phyloP scores from a whole-genome alignment of 1,139 yeast species.

The Geotrichum citri-aurantii region DNA sequence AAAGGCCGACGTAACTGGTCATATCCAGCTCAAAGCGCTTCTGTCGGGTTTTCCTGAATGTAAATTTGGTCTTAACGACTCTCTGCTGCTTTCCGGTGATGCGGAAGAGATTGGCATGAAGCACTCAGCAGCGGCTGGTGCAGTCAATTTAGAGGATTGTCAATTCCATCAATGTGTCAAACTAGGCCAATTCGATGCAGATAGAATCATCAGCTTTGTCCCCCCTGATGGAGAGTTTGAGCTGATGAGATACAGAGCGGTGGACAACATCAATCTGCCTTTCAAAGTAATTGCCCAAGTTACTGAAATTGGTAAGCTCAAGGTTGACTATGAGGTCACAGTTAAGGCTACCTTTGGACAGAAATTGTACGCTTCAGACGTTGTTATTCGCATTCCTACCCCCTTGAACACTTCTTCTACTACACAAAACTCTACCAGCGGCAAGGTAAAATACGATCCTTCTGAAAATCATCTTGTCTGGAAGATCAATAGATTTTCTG shows the following conservation, averaged over 20 bases:
- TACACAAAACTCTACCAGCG: constrained; percentile 43
- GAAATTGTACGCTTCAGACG: constrained; percentile 61
- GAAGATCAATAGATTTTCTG: constrained; percentile 65
- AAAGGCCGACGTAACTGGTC: constrained; percentile 72
- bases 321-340: constrained; percentile 52
- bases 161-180: constrained; percentile 88
- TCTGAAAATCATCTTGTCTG: constrained; percentile 62
- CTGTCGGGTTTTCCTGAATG: constrained; percentile 76
- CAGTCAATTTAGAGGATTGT: constrained; percentile 64
- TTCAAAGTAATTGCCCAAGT: constrained; percentile 62
- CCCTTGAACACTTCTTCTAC: constrained; percentile 58
- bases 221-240: constrained; percentile 95
- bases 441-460: constrained; percentile 63
- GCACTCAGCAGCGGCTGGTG: constrained; percentile 41
- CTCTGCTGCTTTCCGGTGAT: constrained; percentile 28
- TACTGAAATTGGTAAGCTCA: constrained; percentile 45
- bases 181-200: constrained; percentile 59
- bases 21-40: constrained; percentile 64
- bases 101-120: constrained; percentile 26
- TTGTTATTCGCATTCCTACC: constrained; percentile 60
- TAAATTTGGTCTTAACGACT: constrained; percentile 56
- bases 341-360: constrained; percentile 59
- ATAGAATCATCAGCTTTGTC: constrained; percentile 61
- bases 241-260: constrained; percentile 67
- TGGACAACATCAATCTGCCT: constrained; percentile 61